These are phyloP conservation scores for Arthrocladium fulminans DNA, from an alignment of 2,329 filamentous ascomycete species.

Conservation along the genomic window DNA sequence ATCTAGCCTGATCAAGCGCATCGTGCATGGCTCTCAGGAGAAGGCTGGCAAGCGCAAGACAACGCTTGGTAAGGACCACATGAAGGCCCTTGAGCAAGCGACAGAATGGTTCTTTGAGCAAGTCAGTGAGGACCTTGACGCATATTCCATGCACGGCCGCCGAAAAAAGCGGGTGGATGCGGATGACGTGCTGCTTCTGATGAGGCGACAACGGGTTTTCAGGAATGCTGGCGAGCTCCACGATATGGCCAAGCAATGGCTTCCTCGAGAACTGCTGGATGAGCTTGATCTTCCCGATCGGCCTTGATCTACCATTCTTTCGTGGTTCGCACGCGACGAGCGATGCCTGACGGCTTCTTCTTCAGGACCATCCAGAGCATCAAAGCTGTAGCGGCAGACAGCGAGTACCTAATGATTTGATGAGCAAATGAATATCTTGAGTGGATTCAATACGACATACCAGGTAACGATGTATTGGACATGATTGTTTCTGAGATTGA, in stretches of 20 bases:
- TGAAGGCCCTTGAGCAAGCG: conserved; percentile 67
- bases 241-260: conserved; percentile 64
- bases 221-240: conserved; percentile 16
- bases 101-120: conserved; percentile 93
- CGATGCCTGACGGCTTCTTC: conserved; percentile 66
- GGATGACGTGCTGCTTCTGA: conserved; percentile 69
- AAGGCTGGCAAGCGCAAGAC: conserved; percentile 60
- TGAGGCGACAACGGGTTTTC: conserved; percentile 50
- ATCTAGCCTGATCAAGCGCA: conserved; percentile 59
- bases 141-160: conserved; percentile 72
- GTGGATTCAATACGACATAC: conserved; percentile 46
- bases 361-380: conserved; percentile 96
- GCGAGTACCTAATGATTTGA: conserved; percentile 62
- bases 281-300: conserved; percentile 60
- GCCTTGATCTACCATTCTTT: conserved; percentile 54
- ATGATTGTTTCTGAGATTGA: conserved; percentile 93
- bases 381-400: conserved; percentile 73
- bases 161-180: conserved; percentile 73
- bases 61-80: conserved; percentile 63
- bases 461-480: conserved; percentile 98
- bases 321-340: conserved; percentile 66
- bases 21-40: conserved; percentile 28
- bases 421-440: conserved; percentile 14
- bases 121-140: conserved; percentile 65
- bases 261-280: conserved; percentile 74